Conservation (phyloP, 768 basidiomycete genomes). For the Russula abietina region DNA sequence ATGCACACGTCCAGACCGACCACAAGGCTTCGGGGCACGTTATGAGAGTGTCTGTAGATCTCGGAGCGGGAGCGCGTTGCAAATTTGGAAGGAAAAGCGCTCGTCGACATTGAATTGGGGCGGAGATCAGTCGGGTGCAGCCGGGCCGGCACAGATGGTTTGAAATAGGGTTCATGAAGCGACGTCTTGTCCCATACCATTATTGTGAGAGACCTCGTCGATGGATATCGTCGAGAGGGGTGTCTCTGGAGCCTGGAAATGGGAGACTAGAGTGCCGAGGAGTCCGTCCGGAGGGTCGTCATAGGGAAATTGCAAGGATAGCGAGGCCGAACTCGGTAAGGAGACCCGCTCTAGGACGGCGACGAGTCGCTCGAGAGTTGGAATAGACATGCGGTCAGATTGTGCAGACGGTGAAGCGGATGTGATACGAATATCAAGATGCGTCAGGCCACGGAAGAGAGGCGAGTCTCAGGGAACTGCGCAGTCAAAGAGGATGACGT, state of each 20-base stretch:
- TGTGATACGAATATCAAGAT: neutral
- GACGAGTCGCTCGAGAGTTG: neutral
- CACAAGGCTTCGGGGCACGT: neutral
- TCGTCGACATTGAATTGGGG: neutral
- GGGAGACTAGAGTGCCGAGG: neutral
- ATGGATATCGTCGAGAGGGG: neutral
- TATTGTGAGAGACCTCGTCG: neutral
- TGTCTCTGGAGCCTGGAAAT: neutral
- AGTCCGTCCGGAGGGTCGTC: neutral
- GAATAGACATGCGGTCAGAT: too few species aligned
- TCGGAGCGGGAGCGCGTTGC: neutral
- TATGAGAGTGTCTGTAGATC: neutral
- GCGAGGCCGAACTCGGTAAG: constrained; percentile 1
- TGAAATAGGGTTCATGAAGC: neutral
- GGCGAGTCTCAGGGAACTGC: neutral
- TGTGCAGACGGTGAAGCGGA: too few species aligned
- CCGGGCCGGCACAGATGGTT: neutral
- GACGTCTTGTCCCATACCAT: neutral
- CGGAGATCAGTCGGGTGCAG: neutral
- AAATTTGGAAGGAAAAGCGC: neutral
- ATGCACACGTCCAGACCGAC: neutral
- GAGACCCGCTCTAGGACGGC: neutral
- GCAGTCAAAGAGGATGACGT: neutral
- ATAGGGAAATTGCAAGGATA: neutral
- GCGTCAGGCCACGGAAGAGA: neutral